phyloP scores from a whole-genome alignment of 2,329 filamentous ascomycete genomes.

The Diatrype stigma region DNA sequence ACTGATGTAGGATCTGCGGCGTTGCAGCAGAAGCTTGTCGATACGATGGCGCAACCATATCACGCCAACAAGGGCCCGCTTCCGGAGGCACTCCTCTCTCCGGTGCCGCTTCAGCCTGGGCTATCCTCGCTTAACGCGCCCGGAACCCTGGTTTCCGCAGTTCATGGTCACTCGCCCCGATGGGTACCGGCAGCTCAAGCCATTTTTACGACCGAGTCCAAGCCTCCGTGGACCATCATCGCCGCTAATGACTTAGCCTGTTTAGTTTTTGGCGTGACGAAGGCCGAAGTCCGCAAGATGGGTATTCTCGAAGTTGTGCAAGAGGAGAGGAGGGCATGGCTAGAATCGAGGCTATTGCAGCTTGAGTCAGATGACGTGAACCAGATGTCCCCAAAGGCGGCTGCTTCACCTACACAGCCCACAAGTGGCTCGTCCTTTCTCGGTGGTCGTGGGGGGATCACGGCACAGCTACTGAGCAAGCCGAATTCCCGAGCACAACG shows the following conservation, averaged over 20 bases:
- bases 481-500: conserved; percentile 57
- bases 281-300: conserved; percentile 88
- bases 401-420: conserved; percentile 31
- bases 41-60: conserved; percentile 81
- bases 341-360: conserved; percentile 76
- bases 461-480: conserved; percentile 82
- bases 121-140: conserved; percentile 39
- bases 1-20: conserved; percentile 75
- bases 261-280: conserved; percentile 98
- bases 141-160: conserved; percentile 48
- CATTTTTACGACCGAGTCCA: conserved; percentile 93
- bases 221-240: conserved; percentile 90
- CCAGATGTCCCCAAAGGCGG: conserved; percentile 34
- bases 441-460: conserved; percentile 71
- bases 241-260: conserved; percentile 96
- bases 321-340: conserved; percentile 81
- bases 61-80: conserved; percentile 43
- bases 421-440: conserved; percentile 52
- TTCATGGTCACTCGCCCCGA: conserved; percentile 86
- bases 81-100: conserved; percentile 37
- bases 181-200: conserved; percentile 91
- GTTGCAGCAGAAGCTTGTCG: conserved; percentile 77
- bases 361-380: conserved; percentile 48
- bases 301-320: conserved; percentile 94
- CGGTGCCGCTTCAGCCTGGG: conserved; percentile 38